Percentiles rank a stretch among this genome's conserved stretches.
These are phyloP conservation scores for Veloporphyrellus conicus DNA, from an alignment of 1,284 basidiomycete species.

Conservation along the genomic window DNA sequence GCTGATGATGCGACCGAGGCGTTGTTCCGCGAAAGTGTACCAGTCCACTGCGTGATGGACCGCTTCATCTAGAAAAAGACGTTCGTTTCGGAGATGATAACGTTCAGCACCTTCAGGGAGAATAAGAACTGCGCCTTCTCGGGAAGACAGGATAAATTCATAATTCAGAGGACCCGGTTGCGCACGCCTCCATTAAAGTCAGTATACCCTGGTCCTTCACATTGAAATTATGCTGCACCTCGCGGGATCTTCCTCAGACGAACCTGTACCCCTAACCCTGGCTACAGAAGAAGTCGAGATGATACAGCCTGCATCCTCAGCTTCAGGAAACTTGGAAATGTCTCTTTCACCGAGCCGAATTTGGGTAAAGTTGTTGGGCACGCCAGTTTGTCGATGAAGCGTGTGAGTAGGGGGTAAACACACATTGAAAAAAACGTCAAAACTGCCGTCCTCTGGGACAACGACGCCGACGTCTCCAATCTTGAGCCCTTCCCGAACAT, in stretches of 20 bases:
- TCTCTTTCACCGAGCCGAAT: slow-evolving; percentile 7
- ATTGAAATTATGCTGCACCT: neutral
- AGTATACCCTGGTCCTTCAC: neutral
- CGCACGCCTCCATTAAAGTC: neutral
- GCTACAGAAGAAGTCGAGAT: slow-evolving; percentile 14
- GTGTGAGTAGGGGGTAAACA: slow-evolving; percentile 10
- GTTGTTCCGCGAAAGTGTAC: slow-evolving; percentile 16
- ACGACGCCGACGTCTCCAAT: slow-evolving; percentile 31
- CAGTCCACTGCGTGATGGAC: slow-evolving; percentile 13
- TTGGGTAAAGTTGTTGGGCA: slow-evolving; percentile 12
- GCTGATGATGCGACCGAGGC: slow-evolving; percentile 7
- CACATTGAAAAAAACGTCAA: slow-evolving; percentile 31
- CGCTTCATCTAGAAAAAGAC: slow-evolving; percentile 7
- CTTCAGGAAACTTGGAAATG: slow-evolving; percentile 6
- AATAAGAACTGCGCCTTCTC: slow-evolving; percentile 19
- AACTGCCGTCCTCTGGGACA: slow-evolving; percentile 26
- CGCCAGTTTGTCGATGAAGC: slow-evolving; percentile 11
- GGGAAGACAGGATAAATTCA: slow-evolving; percentile 14
- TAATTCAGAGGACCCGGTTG: slow-evolving; percentile 8
- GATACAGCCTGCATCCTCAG: slow-evolving; percentile 13
- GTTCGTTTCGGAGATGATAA: slow-evolving; percentile 15
- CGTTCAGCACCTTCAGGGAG: slow-evolving; percentile 21
- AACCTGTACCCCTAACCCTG: neutral
- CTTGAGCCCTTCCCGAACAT: slow-evolving; percentile 18
- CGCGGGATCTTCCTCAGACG: neutral